phyloP scores from a whole-genome alignment of 2,329 filamentous ascomycete genomes.

The Aspergillus intermedius region DNA sequence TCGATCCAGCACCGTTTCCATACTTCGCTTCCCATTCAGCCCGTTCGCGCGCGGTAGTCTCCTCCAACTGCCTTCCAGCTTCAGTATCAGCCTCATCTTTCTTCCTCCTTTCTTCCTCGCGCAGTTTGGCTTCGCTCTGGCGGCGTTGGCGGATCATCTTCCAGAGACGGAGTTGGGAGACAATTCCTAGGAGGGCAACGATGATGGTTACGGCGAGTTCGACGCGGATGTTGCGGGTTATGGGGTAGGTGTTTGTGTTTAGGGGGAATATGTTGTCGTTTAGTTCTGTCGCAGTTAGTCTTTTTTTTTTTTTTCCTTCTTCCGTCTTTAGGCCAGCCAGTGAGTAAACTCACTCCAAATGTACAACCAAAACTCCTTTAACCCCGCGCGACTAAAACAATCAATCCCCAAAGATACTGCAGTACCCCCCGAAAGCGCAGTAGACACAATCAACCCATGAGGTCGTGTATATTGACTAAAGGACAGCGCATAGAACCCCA shows the following conservation, averaged over 20 bases:
- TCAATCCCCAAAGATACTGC: constrained; percentile 77
- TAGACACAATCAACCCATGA: constrained; percentile 68
- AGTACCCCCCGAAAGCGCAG: constrained; percentile 76
- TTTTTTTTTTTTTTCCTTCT: background rate
- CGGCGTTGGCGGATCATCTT: constrained; percentile 60
- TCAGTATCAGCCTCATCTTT: constrained; percentile 61
- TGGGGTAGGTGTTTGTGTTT: constrained; percentile 68
- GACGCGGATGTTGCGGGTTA: constrained; percentile 79
- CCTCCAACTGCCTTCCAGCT: constrained; percentile 55
- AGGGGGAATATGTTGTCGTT: constrained; percentile 76
- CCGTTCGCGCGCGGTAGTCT: constrained; percentile 39
- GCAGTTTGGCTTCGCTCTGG: constrained; percentile 40
- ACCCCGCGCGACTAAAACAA: constrained; percentile 78
- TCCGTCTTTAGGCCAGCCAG: too few relatives aligned
- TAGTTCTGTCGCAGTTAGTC: constrained; percentile 43
- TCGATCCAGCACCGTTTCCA: constrained; percentile 49
- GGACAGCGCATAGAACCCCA: constrained; percentile 64
- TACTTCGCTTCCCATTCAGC: constrained; percentile 71
- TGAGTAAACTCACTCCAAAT: constrained; percentile 59
- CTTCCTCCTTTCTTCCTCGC: constrained; percentile 49
- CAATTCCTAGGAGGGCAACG: constrained; percentile 64
- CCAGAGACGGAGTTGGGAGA: constrained; percentile 84
- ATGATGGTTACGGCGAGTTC: constrained; percentile 75
- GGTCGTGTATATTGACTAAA: constrained; percentile 71
- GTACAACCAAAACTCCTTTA: constrained; percentile 96